Percentiles rank a stretch among this genome's conserved stretches.
These are phyloP conservation scores for Microdochium nivale DNA, from an alignment of 2,329 filamentous ascomycete species.

Conservation along the genomic window DNA sequence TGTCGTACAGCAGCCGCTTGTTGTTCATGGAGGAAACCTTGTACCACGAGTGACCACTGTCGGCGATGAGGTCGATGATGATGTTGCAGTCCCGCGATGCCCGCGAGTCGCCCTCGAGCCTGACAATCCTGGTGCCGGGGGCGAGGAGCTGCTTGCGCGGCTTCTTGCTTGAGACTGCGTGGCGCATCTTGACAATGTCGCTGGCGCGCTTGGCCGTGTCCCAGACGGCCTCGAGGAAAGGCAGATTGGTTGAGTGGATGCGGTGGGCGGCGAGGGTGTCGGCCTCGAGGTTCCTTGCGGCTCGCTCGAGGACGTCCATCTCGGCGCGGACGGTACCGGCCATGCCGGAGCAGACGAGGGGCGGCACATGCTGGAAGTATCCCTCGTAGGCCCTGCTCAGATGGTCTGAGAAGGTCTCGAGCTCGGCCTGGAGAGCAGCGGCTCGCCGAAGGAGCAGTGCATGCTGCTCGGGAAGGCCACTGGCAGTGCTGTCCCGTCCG, in stretches of 20 bases:
- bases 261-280: conserved; percentile 12
- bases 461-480: not conserved
- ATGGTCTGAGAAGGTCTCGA: conserved; percentile 14
- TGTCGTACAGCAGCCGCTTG: conserved; percentile 17
- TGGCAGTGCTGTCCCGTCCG: not conserved
- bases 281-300: conserved; percentile 4
- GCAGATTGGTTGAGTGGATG: conserved; percentile 16
- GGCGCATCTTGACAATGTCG: conserved; percentile 18
- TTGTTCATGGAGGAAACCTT: conserved; percentile 23
- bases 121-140: conserved; percentile 18
- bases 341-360: conserved; percentile 13
- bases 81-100: conserved; percentile 12
- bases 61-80: conserved; percentile 18
- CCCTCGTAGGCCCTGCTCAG: conserved; percentile 12
- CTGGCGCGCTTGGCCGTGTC: conserved; percentile 17
- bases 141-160: conserved; percentile 16
- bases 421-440: conserved; percentile 12
- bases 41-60: conserved; percentile 20
- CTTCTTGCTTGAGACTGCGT: conserved; percentile 14
- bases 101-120: conserved; percentile 14
- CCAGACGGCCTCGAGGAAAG: conserved; percentile 19
- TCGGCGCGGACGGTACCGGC: conserved; percentile 13
- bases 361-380: conserved; percentile 17
- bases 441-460: conserved; percentile 5
- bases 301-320: conserved; percentile 8